Evolutionary conservation across 2,329 filamentous ascomycete genomes (phyloP), one percentile per base, ranked within the genome.

Genomic region (Ophiostoma triangulosporum): DNA sequence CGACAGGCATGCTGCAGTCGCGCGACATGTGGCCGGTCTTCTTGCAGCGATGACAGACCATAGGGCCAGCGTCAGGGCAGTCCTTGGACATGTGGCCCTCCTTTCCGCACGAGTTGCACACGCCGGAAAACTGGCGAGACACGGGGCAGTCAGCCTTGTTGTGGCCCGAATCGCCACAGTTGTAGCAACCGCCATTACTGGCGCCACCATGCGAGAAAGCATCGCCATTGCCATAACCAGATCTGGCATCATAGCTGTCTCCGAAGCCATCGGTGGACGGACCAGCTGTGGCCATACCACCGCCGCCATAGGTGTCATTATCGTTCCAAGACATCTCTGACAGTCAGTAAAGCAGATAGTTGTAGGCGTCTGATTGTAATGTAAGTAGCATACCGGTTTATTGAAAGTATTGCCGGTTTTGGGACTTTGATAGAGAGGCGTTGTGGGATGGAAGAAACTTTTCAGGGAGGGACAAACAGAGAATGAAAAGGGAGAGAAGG

Each of bases 311-410:
- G n/a, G 26, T 17, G 20, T 40, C 36, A 8, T 20, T 17, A n/a
- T 74, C 86, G 59, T 85, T 84, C 70, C 84, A 82, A 81, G 81
- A 81, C 35, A 85, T 81, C 7, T 43, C 20, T 43, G 5, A 24
- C 20, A 24, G 38, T 43, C 15, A 24, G 17, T 12, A 26, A 5
- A 14, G 38, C 20, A 43, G 38, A 11, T n/a, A n/a, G n/a, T n/a
- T n/a, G 43, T 11, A n/a, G 26, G 11, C 8, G n/a, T 29, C 7
- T 17, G 14, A 11, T 11, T 4, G 4, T 3, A 11, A 3, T 15
- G 15, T 8, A 17, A 29, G 43, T 27, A 17, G n/a, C 2, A 12
- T 46, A 29, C 24, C 26, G 5, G 14, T 46, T 12, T 8, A 11
- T 29, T 5, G 3, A 4, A 17, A 12, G 15, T 17, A 4, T 17